Evolutionary conservation across 176 grass and related monocot species (phyloP), one percentile per base, ranked within the genome.

Genomic region (Oryza rufipogon): DNA sequence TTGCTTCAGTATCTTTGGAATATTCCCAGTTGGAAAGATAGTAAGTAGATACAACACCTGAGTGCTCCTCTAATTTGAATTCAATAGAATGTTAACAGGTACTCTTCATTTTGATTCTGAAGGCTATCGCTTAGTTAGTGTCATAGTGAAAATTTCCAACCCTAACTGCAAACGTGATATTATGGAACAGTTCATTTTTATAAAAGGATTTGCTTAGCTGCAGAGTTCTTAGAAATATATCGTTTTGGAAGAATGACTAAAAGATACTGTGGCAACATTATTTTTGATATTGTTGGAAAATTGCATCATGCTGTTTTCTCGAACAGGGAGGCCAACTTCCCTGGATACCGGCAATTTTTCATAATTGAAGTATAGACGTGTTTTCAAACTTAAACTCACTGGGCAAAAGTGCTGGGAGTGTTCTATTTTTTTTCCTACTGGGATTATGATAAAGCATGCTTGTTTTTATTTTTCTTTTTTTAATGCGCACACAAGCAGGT

Each of bases 1-100:
- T 88, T 98, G 91, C 89, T 98, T 98, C 89, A 92, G 87, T 91
- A 93, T 98, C 82, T 98, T 98, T 85, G 96, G 93, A 89, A 98
- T 98, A 87, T 95, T 98, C 79, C 96, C 89, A 61, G 79, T 98
- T 76, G 96, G 93, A 89, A 98, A 92, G 80, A 98, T 98, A 83
- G 96, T 98, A 88, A 98, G 89, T 95, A 77, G 56, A 67, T 54
- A 87, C 47, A 30, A 63, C 19, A 78, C 47, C 69, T 71, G 44
- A 74, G 9, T 66, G 36, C 14, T 73, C 5, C 6, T 80, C 34
- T 39, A 70, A 36, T 88, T 85, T 83, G 73, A 75, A 68, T 47
- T 85, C 66, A 67, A 64, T 64, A 68, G 25, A 84, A 80, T n/a
- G 12, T 79, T 16, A 19, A 42, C 30, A 39, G 78, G 47, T 67